These are phyloP conservation scores for Penicillium corylophilum DNA, from an alignment of 2,329 filamentous ascomycete species.

Conservation along the genomic window DNA sequence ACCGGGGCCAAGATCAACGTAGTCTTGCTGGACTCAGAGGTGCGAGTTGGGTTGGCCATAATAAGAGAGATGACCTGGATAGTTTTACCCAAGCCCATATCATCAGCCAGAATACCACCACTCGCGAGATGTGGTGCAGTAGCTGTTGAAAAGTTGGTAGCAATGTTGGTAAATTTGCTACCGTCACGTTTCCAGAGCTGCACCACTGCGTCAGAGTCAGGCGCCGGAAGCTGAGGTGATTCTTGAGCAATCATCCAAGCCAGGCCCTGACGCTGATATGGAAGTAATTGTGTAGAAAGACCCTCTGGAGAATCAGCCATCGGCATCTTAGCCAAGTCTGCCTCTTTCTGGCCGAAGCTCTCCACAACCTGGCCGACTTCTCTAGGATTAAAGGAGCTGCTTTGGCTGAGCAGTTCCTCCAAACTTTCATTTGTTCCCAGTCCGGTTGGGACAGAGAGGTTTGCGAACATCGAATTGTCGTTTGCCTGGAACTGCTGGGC, in stretches of 20 bases:
- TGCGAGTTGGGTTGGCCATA: conserved; percentile 52
- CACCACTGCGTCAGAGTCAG: conserved; percentile 60
- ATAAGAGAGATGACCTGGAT: conserved; percentile 81
- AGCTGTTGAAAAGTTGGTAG: conserved; percentile 65
- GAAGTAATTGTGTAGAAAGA: conserved; percentile 67
- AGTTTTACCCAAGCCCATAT: conserved; percentile 92
- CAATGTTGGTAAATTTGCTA: conserved; percentile 63
- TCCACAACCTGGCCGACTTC: conserved; percentile 65
- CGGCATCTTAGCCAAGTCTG: conserved; percentile 68
- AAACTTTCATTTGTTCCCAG: conserved; percentile 45
- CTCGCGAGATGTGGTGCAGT: conserved; percentile 64
- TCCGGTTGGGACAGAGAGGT: conserved; percentile 34
- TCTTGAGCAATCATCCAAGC: conserved; percentile 81
- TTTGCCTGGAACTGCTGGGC: conserved; percentile 25
- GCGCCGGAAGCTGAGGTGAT: conserved; percentile 62
- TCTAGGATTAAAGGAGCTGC: conserved; percentile 66
- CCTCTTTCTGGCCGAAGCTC: conserved; percentile 69
- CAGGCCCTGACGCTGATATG: conserved; percentile 76
- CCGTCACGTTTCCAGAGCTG: conserved; percentile 72
- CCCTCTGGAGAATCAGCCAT: conserved; percentile 66
- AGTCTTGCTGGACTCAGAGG: conserved; percentile 52
- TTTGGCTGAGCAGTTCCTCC: conserved; percentile 64
- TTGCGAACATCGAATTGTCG: conserved; percentile 33
- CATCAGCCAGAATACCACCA: conserved; percentile 84
- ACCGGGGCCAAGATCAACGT: conserved; percentile 81